Base-by-base conservation (phyloP, 495 filamentous ascomycete genomes). In the Annulohypoxylon stygium region DNA sequence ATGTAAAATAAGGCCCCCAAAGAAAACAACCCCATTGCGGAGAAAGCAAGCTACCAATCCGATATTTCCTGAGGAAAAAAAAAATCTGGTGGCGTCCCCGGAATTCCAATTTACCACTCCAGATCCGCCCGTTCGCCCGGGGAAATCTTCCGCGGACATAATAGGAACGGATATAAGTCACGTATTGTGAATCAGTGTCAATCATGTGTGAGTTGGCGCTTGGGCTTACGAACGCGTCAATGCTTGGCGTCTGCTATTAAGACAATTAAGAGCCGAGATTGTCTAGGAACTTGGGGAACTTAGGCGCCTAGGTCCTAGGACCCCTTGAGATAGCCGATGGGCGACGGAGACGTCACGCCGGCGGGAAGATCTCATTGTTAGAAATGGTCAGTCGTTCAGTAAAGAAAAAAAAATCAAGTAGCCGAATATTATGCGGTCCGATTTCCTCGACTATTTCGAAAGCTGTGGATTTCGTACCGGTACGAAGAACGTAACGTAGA, bases 11-110 rank as follows among this genome's bases (percentile, higher is more conserved):
- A 33, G 41, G 30, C 37, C 55, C 41, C 58, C 14, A 62, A 62
- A 20, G n/a, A 43, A 20, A 53, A 53, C 26, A 55, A 37, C 34
- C 25, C 50, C 4, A 25, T 67, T 66, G 61, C 71, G 66, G 71
- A 74, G 61, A 66, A 74, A 74, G 25, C 18, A 59, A 60, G 60
- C 70, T 65, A 69, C 61, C 69, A 61, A 74, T 63, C 39, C 57
- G 57, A 59, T 30, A 34, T 74, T 64, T 63, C 45, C 59, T 70
- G 67, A 67, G 71, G 63, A 67, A 67, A 23, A 23, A 23, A 67
- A 47, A 18, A 30, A 30, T 30, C 7, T 33, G 18, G 57, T 53
- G 57, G 50, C 48, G 36, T 25, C 71, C 59, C 71, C 71, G 63
- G 62, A 74, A 66, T 65, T 65, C 34, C 25, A 61, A 55, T 50